A percentile compares a stretch with the other conserved stretches of the same genome.
Conservation (phyloP, 768 basidiomycete genomes). For the Mycena vulgaris region DNA sequence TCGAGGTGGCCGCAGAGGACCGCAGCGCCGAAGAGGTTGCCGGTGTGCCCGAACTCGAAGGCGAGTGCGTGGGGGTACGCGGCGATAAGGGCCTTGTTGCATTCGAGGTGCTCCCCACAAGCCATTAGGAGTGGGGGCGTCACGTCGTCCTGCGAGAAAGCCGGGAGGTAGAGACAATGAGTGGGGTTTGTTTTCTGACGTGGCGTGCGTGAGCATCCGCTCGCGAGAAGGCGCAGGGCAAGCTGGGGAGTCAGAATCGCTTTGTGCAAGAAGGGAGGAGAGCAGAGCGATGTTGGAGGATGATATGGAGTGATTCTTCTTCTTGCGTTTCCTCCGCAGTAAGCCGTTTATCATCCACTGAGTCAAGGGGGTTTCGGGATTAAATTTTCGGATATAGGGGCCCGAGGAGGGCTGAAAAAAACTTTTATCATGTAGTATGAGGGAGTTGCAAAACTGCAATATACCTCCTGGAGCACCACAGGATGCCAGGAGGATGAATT, state of each 20-base stretch:
- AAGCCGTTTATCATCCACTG: too few species aligned
- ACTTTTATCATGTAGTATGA: too few species aligned
- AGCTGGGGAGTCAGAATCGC: neutral
- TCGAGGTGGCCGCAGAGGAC: slow-evolving; percentile 3
- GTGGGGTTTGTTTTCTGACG: neutral
- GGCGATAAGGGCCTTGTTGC: slow-evolving; percentile 21
- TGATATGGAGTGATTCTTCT: too few species aligned
- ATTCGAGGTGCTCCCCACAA: slow-evolving; percentile 5
- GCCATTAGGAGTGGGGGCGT: neutral
- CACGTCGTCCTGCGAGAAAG: slow-evolving; percentile 1
- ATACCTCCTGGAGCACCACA: too few species aligned
- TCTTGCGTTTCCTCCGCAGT: too few species aligned
- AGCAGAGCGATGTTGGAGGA: neutral
- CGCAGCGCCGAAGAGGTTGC: slow-evolving; percentile 8
- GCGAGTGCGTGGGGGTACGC: slow-evolving; percentile 22
- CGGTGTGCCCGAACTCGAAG: slow-evolving; percentile 22
- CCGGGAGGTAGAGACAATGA: neutral
- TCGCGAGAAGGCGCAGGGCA: slow-evolving; percentile 4
- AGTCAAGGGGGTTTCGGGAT: too few species aligned
- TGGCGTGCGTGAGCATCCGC: neutral
- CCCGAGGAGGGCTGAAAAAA: too few species aligned
- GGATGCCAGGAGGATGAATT: too few species aligned
- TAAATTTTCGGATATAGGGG: too few species aligned
- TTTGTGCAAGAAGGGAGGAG: slow-evolving; percentile 1
- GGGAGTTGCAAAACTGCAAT: too few species aligned